Base-by-base conservation (phyloP, 495 filamentous ascomycete species). In the Hyphodiscus hymeniophilus region DNA sequence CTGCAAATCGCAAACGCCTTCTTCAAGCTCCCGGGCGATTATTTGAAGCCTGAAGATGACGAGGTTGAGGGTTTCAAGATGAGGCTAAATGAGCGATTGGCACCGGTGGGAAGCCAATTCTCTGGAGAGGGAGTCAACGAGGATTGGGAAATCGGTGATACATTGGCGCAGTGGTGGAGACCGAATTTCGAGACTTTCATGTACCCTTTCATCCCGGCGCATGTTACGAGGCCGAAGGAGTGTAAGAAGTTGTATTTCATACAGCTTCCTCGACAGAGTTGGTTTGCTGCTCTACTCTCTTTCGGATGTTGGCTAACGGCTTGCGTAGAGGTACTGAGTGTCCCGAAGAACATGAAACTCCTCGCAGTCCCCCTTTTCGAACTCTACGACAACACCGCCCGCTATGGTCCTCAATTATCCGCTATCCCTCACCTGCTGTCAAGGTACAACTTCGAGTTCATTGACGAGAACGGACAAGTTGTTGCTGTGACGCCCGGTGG, bases 151-250 rank as follows among this genome's bases (percentile, higher is more conserved):
- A 83, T 98, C 62, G 86, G 84, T 48, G 90, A 96, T 57, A 94
- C 89, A 3, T 75, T 98, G 38, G 91, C 92, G 31, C 89, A 95
- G 69, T 98, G 94, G 92, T 98, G 89, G 89, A 74, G 92, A 22
- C 92, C 92, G 34, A 97, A 95, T 68, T 95, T 97, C 60, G 92
- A 98, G 71, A 98, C 92, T 1, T 97, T 96, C 72, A 96, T 96
- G 92, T 98, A 98, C 64, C 92, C 92, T 0, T 98, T 94, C 66
- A 80, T 95, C 36, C 92, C 92, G 6, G 85, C 89, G 15, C 92
- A 98, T 65, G 85, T 95, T 48, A 95, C 92, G 7, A 76, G 94
- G 34, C 92, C 92, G 15, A 98, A 96, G 73, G 92, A 98, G 74
- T 95, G 90, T 72, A 98, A 98, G 75, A 98, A 98, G 76, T 72